phyloP scores from a whole-genome alignment of 139 green algal genomes.

The Tetradesmus lagerheimii region DNA sequence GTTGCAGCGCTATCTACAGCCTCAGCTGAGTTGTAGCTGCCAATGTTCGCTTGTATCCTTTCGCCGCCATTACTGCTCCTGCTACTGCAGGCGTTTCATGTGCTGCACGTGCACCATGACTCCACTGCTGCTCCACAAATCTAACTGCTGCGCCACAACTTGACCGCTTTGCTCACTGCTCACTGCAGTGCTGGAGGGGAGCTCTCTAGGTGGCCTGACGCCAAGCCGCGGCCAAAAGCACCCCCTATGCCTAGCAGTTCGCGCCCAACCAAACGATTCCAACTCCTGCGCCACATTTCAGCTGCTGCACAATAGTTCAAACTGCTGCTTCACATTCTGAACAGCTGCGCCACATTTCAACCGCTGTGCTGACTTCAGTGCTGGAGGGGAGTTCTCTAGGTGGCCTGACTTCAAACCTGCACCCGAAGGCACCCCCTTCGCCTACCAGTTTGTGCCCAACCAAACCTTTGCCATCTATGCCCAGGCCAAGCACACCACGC shows the following conservation, averaged over 20 bases:
- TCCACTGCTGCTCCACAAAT: too few relatives aligned
- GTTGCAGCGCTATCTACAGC: too few relatives aligned
- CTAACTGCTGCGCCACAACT: not conserved
- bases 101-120: too few relatives aligned
- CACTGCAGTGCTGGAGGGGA: slow-evolving; percentile 4
- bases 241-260: slow-evolving; percentile 16
- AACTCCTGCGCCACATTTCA: too few relatives aligned
- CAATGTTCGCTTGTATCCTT: too few relatives aligned
- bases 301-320: too few relatives aligned
- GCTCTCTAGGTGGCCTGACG: slow-evolving; percentile 2
- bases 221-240: not conserved
- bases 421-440: not conserved
- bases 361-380: not conserved
- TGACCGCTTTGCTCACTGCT: not conserved
- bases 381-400: not conserved
- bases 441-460: slow-evolving; percentile 23
- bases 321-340: too few relatives aligned
- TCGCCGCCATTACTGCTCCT: too few relatives aligned
- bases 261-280: slow-evolving; percentile 30
- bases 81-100: too few relatives aligned
- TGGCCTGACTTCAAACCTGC: slow-evolving; percentile 30
- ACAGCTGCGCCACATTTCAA: not conserved
- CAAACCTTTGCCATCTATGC: slow-evolving; percentile 45
- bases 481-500: not conserved
- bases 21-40: too few relatives aligned